Evolutionary conservation across 768 basidiomycete species (phyloP).

Genomic region (Tricholoma saponaceum): DNA sequence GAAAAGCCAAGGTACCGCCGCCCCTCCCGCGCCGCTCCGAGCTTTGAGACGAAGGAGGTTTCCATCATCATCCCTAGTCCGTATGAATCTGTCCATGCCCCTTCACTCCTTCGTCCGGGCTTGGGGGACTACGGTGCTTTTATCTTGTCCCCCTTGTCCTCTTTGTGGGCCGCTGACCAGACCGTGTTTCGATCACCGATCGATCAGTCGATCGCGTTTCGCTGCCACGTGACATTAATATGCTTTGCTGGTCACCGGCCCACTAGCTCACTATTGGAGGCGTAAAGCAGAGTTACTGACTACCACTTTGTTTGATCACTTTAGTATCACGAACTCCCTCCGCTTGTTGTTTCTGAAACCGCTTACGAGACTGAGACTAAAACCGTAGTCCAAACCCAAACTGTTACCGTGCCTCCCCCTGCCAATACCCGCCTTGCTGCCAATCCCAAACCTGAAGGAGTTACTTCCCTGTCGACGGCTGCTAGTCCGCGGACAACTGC

Average conservation of each 20-base stretch:
- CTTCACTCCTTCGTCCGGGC: conserved; percentile 83
- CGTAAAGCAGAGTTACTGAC: conserved; percentile 24
- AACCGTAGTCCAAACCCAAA: conserved; percentile 62
- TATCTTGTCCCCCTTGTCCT: conserved; percentile 75
- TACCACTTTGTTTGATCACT: conserved; percentile 24
- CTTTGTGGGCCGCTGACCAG: conserved; percentile 33
- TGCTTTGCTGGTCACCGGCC: conserved; percentile 29
- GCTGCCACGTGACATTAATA: conserved; percentile 36
- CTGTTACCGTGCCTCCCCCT: conserved; percentile 69
- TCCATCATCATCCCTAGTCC: conserved; percentile 57
- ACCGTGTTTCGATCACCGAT: conserved; percentile 28
- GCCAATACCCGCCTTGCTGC: conserved; percentile 76
- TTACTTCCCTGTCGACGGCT: conserved; percentile 52
- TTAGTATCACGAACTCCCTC: conserved; percentile 44
- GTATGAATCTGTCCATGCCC: conserved; percentile 56
- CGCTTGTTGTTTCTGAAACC: conserved; percentile 40
- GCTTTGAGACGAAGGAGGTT: conserved; percentile 93
- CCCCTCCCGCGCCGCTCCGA: conserved; percentile 83
- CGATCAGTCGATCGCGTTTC: conserved; percentile 27
- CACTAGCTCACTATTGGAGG: conserved; percentile 16
- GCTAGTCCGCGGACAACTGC: conserved; percentile 72
- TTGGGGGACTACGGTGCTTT: conserved; percentile 81
- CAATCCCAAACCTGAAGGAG: conserved; percentile 64
- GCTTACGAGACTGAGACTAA: conserved; percentile 58
- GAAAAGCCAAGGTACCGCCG: conserved; percentile 90